Base-by-base conservation (phyloP, 2,329 filamentous ascomycete genomes). In the Xylariaceae sp. region DNA sequence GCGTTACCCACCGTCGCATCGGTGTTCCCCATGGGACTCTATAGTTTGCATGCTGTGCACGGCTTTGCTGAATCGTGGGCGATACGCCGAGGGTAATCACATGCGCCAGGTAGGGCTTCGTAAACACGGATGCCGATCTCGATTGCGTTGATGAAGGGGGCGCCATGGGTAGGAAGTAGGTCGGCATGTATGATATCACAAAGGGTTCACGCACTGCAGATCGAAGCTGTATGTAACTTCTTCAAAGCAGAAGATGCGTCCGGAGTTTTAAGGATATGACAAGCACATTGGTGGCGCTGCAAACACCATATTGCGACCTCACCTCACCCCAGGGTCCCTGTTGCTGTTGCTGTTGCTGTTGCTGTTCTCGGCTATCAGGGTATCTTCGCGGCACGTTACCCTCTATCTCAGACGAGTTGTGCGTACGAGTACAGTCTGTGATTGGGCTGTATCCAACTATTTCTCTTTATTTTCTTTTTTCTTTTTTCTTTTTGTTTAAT, bases 171-270 rank as follows among this genome's bases (percentile, higher is more conserved):
- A 30, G 23, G 23, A 5, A 30, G 23, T 30, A n/a, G 5, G 15
- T 15, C 17, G 17, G 17, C 17, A 7, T 13, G 11, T 8, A 56
- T 58, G 52, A 62, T 51, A 60, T 60, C 55, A 60, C 49, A 39
- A 9, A 11, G 42, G 15, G 45, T 23, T 52, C 35, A 51, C 47
- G 53, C 45, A 23, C 47, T 49, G 56, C 39, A 39, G 53, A 58
- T 58, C 52, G 17, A 30, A 30, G 23, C 23, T 30, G 23, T 30
- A 30, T 30, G 23, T 5, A 50, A 48, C 51, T 30, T 44, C 5
- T 48, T 3, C 48, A 15, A 18, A n/a, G n/a, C n/a, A 48, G n/a
- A 48, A 5, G 17, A 15, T 48, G n/a, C 8, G 45, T 4, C 3
- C 37, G 9, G 37, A 42, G 9, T 42, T 42, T 42, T 42, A 10